These are phyloP conservation scores for Solanum piurae DNA, from an alignment of 257 asterid genomes.

Conservation along the genomic window DNA sequence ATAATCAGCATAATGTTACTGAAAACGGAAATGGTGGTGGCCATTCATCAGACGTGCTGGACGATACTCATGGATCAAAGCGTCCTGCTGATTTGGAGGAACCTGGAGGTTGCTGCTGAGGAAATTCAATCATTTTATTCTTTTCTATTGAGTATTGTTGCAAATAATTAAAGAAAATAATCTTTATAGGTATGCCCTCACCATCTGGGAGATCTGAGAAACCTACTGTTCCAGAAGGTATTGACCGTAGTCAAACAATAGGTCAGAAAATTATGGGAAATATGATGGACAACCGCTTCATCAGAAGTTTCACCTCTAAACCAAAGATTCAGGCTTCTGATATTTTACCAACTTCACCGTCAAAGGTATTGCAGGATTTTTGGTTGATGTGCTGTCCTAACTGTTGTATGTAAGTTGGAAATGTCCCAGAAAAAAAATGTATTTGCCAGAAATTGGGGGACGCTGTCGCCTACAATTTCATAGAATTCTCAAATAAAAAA, in stretches of 20 bases:
- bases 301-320: slow-evolving; percentile 78
- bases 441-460: neutral
- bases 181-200: slow-evolving; percentile 60
- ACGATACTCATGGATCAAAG: slow-evolving; percentile 36
- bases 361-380: slow-evolving; percentile 44
- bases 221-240: slow-evolving; percentile 39
- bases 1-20: slow-evolving; percentile 21
- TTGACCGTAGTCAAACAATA: slow-evolving; percentile 80
- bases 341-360: slow-evolving; percentile 51
- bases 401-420: neutral
- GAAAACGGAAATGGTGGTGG: slow-evolving; percentile 38
- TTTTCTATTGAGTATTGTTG: neutral
- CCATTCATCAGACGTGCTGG: slow-evolving; percentile 13
- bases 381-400: neutral
- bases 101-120: slow-evolving; percentile 59
- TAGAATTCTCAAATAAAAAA: neutral
- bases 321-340: slow-evolving; percentile 48
- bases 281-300: slow-evolving; percentile 79
- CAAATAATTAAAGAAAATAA: neutral
- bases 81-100: slow-evolving; percentile 50
- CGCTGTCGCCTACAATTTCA: neutral
- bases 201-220: slow-evolving; percentile 62
- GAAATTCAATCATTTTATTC: neutral
- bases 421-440: neutral
- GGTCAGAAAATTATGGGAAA: slow-evolving; percentile 96